Evolutionary conservation across 2,329 filamentous ascomycete species (phyloP), one percentile per base, ranked within the genome.

Genomic region (Sporothrix sp.): DNA sequence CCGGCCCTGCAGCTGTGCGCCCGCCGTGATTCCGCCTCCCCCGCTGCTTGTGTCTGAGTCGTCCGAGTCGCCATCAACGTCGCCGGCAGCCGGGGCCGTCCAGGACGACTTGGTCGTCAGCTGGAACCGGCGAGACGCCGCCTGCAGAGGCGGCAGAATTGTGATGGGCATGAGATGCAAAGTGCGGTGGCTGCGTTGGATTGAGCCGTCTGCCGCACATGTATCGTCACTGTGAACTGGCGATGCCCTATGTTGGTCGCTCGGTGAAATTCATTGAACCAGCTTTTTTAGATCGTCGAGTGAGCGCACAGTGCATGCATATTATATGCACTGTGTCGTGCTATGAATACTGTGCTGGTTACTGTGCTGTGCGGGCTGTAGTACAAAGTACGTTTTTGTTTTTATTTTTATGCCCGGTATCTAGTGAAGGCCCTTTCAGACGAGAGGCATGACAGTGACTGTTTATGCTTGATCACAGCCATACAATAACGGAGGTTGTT

Each of bases 11-110:
- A 10, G 27, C 64, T 60, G 30, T 65, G 63, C 25, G 30, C 13
- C 21, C 49, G 68, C 66, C 59, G 71, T 72, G 37, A 64, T 52
- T 43, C 13, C 66, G 66, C 40, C 65, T 62, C 70, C 68, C 50
- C 69, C 67, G 27, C 71, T 65, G 7, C 74, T 56, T 72, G 40
- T 71, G 73, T 52, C 70, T 72, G 68, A 70, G 51, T 69, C 49
- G 40, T 53, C 69, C 2, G 66, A 65, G 48, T 58, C 60, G 11
- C 57, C 57, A 20, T 53, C 56, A 18, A 53, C 54, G 28, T 28
- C 28, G 33, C 25, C 40, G 46, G 16, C 35, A 2, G 25, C 37
- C 2, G 45, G 32, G 3, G 40, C 16, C 23, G 21, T 20, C 25
- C 35, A 42, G 18, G 18, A 7, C 2, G 45, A 14, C 20, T 23